phyloP scores from a whole-genome alignment of 768 basidiomycete genomes.

The Russula sp. region DNA sequence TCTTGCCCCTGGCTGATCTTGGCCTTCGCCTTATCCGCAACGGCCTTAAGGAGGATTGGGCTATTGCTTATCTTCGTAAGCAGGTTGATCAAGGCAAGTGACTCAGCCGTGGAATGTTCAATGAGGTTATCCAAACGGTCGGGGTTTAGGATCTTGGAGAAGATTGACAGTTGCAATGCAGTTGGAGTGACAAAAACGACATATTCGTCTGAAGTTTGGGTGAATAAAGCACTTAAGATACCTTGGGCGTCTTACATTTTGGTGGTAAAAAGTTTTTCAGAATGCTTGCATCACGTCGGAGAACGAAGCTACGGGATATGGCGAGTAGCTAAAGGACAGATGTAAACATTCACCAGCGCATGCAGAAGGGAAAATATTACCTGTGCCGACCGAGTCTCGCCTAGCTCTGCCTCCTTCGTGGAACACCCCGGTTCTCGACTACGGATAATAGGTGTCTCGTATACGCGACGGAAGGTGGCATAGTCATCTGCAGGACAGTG shows the following conservation, averaged over 20 bases:
- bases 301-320: slow-evolving; percentile 82
- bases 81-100: slow-evolving; percentile 70
- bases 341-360: neutral
- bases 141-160: slow-evolving; percentile 66
- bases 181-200: slow-evolving; percentile 96
- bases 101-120: slow-evolving; percentile 66
- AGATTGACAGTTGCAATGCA: slow-evolving; percentile 72
- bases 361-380: slow-evolving; percentile 35
- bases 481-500: slow-evolving; percentile 55
- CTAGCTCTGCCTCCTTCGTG: slow-evolving; percentile 65
- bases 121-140: slow-evolving; percentile 64
- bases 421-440: slow-evolving; percentile 76
- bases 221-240: neutral
- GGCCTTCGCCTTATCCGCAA: slow-evolving; percentile 53
- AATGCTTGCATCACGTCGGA: slow-evolving; percentile 81
- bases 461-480: slow-evolving; percentile 67
- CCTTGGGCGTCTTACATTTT: slow-evolving; percentile 53
- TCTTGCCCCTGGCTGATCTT: slow-evolving; percentile 33
- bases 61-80: slow-evolving; percentile 92
- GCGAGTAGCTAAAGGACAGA: slow-evolving; percentile 47
- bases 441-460: slow-evolving; percentile 82
- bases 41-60: slow-evolving; percentile 80
- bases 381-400: slow-evolving; percentile 71
- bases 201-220: slow-evolving; percentile 70
- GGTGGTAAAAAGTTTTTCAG: slow-evolving; percentile 84